A percentile compares a stretch with the other conserved stretches of the same genome.
Conservation (phyloP, 768 basidiomycete genomes). For the Gloeophyllum trabeum region DNA sequence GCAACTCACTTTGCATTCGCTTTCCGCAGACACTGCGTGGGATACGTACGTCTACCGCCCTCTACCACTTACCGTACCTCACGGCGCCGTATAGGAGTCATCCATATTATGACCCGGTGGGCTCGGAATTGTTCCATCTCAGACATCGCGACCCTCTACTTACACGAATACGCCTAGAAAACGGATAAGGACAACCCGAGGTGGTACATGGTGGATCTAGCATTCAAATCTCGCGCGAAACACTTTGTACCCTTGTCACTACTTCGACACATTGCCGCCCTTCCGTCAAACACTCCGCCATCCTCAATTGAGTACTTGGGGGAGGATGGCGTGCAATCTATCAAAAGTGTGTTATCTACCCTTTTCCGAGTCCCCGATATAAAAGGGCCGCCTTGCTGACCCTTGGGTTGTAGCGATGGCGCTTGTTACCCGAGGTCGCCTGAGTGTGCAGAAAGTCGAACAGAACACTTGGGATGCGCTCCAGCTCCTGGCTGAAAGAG, state of each 20-base stretch:
- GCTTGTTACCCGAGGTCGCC: slow-evolving; percentile 66
- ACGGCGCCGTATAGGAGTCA: slow-evolving; percentile 52
- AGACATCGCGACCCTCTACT: slow-evolving; percentile 2
- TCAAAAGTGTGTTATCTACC: slow-evolving; percentile 41
- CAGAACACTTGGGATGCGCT: slow-evolving; percentile 57
- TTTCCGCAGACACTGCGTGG: slow-evolving; percentile 72
- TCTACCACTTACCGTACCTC: too few species aligned
- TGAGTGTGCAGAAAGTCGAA: slow-evolving; percentile 80
- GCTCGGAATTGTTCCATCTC: slow-evolving; percentile 11
- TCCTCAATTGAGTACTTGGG: slow-evolving; percentile 58
- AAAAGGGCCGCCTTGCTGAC: not conserved
- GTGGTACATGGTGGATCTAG: slow-evolving; percentile 90
- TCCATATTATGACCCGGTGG: slow-evolving; percentile 71
- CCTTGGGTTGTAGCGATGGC: slow-evolving; percentile 45
- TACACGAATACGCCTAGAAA: slow-evolving; percentile 41
- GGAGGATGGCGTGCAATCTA: slow-evolving; percentile 42
- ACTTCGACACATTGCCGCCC: slow-evolving; percentile 44
- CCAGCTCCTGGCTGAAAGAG: slow-evolving; percentile 46
- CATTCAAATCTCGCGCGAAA: slow-evolving; percentile 48
- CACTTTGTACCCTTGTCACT: slow-evolving; percentile 75
- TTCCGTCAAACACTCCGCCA: slow-evolving; percentile 25
- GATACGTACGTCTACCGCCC: slow-evolving; percentile 46
- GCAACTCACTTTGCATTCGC: slow-evolving; percentile 3
- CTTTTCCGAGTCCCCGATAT: not conserved
- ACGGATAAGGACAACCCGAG: slow-evolving; percentile 62